Percentiles rank a stretch among this genome's conserved stretches.
Conservation (phyloP, 2,329 filamentous ascomycete species). For the Alternaria ventricosa region DNA sequence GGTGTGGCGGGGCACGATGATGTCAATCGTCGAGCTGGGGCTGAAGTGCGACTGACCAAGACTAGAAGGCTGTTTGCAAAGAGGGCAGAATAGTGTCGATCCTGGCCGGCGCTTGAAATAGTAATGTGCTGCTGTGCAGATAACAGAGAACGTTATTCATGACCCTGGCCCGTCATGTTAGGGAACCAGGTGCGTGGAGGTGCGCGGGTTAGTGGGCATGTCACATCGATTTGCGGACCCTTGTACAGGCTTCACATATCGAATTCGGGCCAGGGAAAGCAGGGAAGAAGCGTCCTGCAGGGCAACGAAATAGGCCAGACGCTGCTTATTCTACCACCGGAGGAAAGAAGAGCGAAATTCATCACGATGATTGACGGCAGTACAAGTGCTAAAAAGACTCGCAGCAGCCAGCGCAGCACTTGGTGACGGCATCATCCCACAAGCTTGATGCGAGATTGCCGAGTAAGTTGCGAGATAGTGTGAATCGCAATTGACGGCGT, state of each 20-base stretch:
- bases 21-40: conserved; percentile 12
- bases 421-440: conserved; percentile 6
- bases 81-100: not conserved
- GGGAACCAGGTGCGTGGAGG: conserved; percentile 7
- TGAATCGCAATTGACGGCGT: not conserved
- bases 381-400: not conserved
- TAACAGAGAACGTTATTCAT: conserved; percentile 12
- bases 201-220: conserved; percentile 14
- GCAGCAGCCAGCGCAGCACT: not conserved
- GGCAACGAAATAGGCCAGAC: conserved; percentile 4
- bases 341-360: not conserved
- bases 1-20: conserved; percentile 22
- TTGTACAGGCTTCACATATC: conserved; percentile 8
- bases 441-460: conserved; percentile 6
- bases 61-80: not conserved
- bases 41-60: conserved; percentile 1
- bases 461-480: not conserved
- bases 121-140: conserved; percentile 12
- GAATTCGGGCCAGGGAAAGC: conserved; percentile 10
- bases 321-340: not conserved
- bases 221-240: conserved; percentile 17
- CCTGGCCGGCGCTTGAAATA: conserved; percentile 3
- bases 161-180: not conserved
- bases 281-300: conserved; percentile 14
- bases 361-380: not conserved